Evolutionary conservation across 495 filamentous ascomycete genomes (phyloP), one percentile per base, ranked within the genome.

Genomic region (Tuber magnatum): DNA sequence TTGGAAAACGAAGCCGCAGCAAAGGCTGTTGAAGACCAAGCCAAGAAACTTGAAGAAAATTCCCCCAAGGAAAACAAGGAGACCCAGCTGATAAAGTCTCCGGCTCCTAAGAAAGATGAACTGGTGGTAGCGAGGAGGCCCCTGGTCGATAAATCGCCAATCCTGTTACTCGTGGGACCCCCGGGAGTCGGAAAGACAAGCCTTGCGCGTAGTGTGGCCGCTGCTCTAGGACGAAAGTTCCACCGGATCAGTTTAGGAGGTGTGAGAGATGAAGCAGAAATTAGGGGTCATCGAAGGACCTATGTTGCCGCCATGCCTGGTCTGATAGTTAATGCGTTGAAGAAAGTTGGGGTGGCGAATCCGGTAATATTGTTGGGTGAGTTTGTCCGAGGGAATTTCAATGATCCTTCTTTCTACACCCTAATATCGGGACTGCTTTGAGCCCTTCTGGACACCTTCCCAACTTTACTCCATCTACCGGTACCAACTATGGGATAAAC

Each of bases 241-340:
- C 94, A 98, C 83, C 90, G 96, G 43, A 97, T 99, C 76, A 98
- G 95, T 41, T 90, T 99, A 35, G 96, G 96, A 72, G 96, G 96
- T 80, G 94, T 99, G 32, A 86, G 94, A 41, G 96, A 98, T 80
- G 96, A 99, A 83, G 96, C 96, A 10, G 96, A 98, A 84, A 98
- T 99, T 76, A 87, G 96, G 70, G 96, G 96, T 9, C 96, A 99
- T 84, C 89, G 96, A 68, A 89, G 96, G 71, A 99, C 96, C 3
- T 99, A 99, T 83, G 95, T 99, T 73, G 96, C 96, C 20, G 96
- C 96, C 70, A 97, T 99, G 95, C 96, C 96, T 18, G 96, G 96
- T 43, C 85, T 98, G 70, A 92, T 99, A 71, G 94, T 97, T 69
- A 93, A 92, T 83, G 96, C 94, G 7, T 84, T 99, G 71, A 96